These are phyloP conservation scores for Tremella fuciformis DNA, from an alignment of 768 basidiomycete species.

Conservation along the genomic window DNA sequence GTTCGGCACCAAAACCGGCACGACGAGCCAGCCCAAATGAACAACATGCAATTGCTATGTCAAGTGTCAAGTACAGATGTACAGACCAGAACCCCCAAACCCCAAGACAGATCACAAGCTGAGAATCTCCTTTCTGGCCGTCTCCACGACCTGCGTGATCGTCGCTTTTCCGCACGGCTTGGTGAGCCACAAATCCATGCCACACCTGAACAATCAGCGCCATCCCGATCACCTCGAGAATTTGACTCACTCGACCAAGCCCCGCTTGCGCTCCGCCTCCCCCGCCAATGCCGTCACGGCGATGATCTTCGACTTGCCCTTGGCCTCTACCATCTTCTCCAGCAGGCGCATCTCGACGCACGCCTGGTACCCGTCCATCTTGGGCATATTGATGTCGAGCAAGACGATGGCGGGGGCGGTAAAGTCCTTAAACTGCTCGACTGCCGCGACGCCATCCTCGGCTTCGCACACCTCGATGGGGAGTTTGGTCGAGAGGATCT, in stretches of 20 bases:
- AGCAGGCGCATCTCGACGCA: constrained; percentile 39
- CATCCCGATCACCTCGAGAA: not conserved
- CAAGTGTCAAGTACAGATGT: too few relatives aligned
- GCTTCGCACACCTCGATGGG: constrained; percentile 37
- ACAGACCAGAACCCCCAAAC: too few relatives aligned
- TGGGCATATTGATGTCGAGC: constrained; percentile 50
- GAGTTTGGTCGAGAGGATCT: constrained; percentile 29
- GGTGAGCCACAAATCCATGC: constrained; percentile 36
- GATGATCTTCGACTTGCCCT: constrained; percentile 34
- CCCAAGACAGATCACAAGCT: constrained; percentile 1
- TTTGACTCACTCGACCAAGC: constrained; percentile 43
- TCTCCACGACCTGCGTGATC: constrained; percentile 28
- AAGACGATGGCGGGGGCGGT: constrained; percentile 24
- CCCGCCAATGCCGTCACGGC: constrained; percentile 45
- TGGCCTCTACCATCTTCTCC: constrained; percentile 19
- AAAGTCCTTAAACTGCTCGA: constrained; percentile 32
- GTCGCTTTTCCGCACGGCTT: constrained; percentile 36
- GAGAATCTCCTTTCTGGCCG: constrained; percentile 24
- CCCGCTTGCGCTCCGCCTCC: constrained; percentile 38
- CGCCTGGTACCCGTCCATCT: constrained; percentile 44
- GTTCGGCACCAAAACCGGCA: too few relatives aligned
- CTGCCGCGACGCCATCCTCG: constrained; percentile 40
- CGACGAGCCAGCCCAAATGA: too few relatives aligned
- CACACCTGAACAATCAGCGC: constrained; percentile 15
- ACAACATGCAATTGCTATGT: too few relatives aligned